These are phyloP conservation scores for Gossypium anomalum DNA, from an alignment of 345 rosid genomes.

Conservation along the genomic window DNA sequence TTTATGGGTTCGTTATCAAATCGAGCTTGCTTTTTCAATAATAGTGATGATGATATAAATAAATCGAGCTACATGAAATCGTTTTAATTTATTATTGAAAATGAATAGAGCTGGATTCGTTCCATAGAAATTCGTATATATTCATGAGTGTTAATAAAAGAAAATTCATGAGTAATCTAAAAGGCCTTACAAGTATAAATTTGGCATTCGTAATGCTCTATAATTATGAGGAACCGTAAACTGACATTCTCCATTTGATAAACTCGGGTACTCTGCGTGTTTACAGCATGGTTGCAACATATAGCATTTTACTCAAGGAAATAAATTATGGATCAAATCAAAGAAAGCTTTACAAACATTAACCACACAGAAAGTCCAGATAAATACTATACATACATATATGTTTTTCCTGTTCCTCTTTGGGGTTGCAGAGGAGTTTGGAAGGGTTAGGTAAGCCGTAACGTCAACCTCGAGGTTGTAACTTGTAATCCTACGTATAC, in stretches of 20 bases:
- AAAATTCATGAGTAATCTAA: no score
- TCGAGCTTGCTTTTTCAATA: no score
- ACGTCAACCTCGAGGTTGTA: not conserved
- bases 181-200: no score
- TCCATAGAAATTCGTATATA: no score
- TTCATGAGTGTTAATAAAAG: no score
- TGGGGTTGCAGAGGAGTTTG: not conserved
- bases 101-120: no score
- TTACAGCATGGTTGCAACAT: not conserved
- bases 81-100: no score
- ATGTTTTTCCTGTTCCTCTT: not conserved
- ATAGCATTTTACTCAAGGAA: not conserved
- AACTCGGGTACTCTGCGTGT: not conserved
- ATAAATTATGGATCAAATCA: not conserved
- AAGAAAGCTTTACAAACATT: conserved; percentile 16
- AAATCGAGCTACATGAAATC: no score
- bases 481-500: not conserved
- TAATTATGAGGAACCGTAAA: not conserved
- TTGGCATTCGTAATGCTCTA: no score
- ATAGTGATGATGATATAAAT: no score
- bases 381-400: not conserved
- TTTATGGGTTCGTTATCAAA: no score
- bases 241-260: not conserved
- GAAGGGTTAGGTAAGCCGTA: not conserved
- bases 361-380: not conserved